Conservation (phyloP, 73 alveolate genomes). For the Durusdinium trenchii region DNA sequence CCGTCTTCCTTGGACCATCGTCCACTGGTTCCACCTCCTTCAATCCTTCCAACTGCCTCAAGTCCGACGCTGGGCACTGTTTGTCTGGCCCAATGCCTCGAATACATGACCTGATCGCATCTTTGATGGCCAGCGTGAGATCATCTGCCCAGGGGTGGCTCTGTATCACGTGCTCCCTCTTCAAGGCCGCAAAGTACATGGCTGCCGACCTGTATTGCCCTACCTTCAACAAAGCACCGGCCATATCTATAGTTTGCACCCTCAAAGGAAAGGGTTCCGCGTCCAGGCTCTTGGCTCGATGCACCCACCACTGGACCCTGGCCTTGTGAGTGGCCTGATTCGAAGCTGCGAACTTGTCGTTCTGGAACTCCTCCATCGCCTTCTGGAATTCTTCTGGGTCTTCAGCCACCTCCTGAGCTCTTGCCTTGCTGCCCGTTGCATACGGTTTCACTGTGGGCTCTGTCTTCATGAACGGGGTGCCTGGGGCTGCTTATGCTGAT, state of each 20-base stretch:
- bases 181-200: not conserved
- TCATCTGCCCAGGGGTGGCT: not conserved
- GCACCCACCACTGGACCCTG: not conserved
- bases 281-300: not conserved
- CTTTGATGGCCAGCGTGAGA: not conserved
- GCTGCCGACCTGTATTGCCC: not conserved
- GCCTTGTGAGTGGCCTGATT: not conserved
- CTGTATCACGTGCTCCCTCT: not conserved
- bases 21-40: not conserved
- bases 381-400: no score
- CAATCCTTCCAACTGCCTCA: not conserved
- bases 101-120: not conserved
- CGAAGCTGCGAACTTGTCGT: conserved; percentile 21
- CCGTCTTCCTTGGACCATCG: not conserved
- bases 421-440: no score
- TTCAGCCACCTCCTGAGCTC: no score
- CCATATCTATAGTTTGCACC: not conserved
- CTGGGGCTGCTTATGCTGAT: no score
- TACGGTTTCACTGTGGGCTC: no score
- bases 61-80: conserved; percentile 10
- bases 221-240: not conserved
- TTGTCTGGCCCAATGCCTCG: conserved; percentile 41
- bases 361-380: not conserved
- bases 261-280: not conserved
- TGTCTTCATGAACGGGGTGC: no score